Evolutionary conservation across 2,329 filamentous ascomycete species (phyloP).

Genomic region (Claviceps purpurea): DNA sequence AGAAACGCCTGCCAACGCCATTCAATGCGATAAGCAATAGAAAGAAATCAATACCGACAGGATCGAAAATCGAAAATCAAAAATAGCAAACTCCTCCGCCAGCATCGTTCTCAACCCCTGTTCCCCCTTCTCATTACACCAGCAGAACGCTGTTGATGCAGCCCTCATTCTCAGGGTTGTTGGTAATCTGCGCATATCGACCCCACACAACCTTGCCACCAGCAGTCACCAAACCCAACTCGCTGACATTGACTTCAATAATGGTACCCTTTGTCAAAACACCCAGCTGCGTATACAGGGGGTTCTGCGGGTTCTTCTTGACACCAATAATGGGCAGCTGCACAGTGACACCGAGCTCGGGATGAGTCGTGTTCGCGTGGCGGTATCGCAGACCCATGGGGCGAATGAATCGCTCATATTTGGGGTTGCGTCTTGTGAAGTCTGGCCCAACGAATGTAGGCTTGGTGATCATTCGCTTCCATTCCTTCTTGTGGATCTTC

Average conservation of each 20-base stretch:
- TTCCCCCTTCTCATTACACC: constrained; percentile 10
- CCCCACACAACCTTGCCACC: constrained; percentile 92
- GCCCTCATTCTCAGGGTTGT: constrained; percentile 34
- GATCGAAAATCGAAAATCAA: background rate
- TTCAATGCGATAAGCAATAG: constrained; percentile 12
- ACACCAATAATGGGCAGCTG: constrained; percentile 65
- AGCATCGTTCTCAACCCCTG: background rate
- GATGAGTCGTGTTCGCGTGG: constrained; percentile 48
- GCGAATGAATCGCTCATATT: constrained; percentile 47
- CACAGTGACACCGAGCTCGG: constrained; percentile 74
- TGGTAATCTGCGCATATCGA: constrained; percentile 48
- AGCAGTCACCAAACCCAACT: constrained; percentile 81
- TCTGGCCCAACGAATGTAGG: constrained; percentile 70
- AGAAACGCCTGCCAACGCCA: constrained; percentile 14
- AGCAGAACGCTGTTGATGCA: constrained; percentile 29
- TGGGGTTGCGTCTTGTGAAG: constrained; percentile 80
- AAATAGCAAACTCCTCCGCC: background rate
- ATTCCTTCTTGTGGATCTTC: constrained; percentile 77
- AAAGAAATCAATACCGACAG: constrained; percentile 1
- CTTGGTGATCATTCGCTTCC: constrained; percentile 57
- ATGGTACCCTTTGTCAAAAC: constrained; percentile 71
- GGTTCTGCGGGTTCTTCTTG: constrained; percentile 63
- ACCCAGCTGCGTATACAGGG: constrained; percentile 83
- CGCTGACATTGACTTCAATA: constrained; percentile 85
- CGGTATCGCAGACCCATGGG: constrained; percentile 39